phyloP scores from a whole-genome alignment of 2,329 filamentous ascomycete genomes.

The Hypoxylon sp. region DNA sequence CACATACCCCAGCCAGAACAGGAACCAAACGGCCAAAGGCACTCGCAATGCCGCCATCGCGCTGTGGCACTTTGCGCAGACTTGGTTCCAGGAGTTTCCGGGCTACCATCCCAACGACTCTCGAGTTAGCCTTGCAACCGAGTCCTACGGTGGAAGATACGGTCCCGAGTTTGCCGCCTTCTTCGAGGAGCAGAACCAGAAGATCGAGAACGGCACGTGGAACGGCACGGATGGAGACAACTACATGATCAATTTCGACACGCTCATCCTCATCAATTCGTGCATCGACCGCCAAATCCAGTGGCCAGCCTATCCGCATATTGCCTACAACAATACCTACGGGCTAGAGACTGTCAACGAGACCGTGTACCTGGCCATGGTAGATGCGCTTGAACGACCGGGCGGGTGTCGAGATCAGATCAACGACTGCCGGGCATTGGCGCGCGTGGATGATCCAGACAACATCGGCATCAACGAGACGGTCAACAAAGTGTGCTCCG shows the following conservation, averaged over 20 bases:
- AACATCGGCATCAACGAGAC: slow-evolving; percentile 55
- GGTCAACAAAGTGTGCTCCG: slow-evolving; percentile 54
- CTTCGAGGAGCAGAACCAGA: slow-evolving; percentile 45
- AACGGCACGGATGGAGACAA: slow-evolving; percentile 41
- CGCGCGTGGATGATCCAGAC: slow-evolving; percentile 56
- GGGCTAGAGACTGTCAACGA: slow-evolving; percentile 42
- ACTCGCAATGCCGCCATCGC: slow-evolving; percentile 60
- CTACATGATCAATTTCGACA: slow-evolving; percentile 43
- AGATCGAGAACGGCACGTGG: slow-evolving; percentile 45
- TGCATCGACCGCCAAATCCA: slow-evolving; percentile 59
- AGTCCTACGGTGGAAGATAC: slow-evolving; percentile 48
- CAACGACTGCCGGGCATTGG: slow-evolving; percentile 56
- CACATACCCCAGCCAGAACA: slow-evolving; percentile 63
- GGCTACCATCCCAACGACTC: slow-evolving; percentile 66
- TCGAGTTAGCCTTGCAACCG: slow-evolving; percentile 53
- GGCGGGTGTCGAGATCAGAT: slow-evolving; percentile 63
- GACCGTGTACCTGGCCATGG: slow-evolving; percentile 42
- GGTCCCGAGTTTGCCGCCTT: slow-evolving; percentile 44
- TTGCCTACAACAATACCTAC: slow-evolving; percentile 54
- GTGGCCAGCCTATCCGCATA: slow-evolving; percentile 54
- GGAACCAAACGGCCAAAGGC: slow-evolving; percentile 55
- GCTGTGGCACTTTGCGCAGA: slow-evolving; percentile 69
- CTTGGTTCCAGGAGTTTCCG: slow-evolving; percentile 62
- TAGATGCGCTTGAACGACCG: slow-evolving; percentile 43
- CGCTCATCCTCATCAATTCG: slow-evolving; percentile 65